phyloP scores from a whole-genome alignment of 208 protist species.

The Acanthamoeba healyi region DNA sequence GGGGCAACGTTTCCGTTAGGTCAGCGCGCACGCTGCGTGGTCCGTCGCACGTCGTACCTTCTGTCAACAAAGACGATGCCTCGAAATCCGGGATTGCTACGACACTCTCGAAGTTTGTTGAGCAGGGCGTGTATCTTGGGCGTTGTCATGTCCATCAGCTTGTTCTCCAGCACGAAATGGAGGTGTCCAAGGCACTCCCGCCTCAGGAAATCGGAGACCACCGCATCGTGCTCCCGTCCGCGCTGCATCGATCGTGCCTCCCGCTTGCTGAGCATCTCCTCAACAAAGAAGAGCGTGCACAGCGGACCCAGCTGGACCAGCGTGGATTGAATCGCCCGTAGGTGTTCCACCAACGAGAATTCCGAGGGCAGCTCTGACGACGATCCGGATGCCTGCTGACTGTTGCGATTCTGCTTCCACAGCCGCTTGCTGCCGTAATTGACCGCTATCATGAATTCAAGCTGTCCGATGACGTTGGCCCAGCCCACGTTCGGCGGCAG shows the following conservation, averaged over 20 bases:
- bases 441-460: not conserved
- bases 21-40: not conserved
- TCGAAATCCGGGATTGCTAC: not conserved
- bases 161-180: not conserved
- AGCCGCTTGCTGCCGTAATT: not conserved
- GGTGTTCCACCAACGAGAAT: not conserved
- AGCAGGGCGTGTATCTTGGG: not conserved
- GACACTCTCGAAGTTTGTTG: not conserved
- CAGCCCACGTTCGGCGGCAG: not conserved
- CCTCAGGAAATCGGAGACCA: not conserved
- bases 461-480: not conserved
- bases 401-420: not conserved
- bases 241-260: not conserved
- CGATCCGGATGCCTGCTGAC: not conserved
- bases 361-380: not conserved
- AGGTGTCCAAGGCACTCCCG: not conserved
- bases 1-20: not conserved
- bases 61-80: slow-evolving; percentile 29
- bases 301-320: not conserved
- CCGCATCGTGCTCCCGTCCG: no score
- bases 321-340: not conserved
- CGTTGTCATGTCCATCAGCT: not conserved
- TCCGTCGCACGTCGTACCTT: not conserved
- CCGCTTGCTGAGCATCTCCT: not conserved
- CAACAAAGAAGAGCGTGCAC: not conserved